A percentile compares a stretch with the other conserved stretches of the same genome.
Conservation (phyloP, 257 asterid genomes). For the Voacanga thouarsii region DNA sequence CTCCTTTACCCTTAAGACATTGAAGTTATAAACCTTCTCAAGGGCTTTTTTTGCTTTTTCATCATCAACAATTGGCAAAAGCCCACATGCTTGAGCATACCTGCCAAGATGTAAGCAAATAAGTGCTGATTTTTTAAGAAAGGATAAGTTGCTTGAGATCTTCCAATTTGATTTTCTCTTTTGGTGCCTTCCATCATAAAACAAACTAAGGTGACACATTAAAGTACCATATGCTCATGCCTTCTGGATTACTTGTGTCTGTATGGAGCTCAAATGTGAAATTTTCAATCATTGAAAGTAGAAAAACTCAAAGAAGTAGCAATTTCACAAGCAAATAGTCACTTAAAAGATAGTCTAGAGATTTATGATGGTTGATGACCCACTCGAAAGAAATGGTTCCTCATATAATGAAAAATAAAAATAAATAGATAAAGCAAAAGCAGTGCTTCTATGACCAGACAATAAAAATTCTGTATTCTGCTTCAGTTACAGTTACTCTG, state of each 20-base stretch:
- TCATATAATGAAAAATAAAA: not conserved
- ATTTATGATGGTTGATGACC: not conserved
- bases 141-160: not conserved
- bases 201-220: not conserved
- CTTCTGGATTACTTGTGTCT: not conserved
- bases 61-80: slow-evolving; percentile 72
- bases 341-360: not conserved
- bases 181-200: not conserved
- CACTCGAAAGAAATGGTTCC: not conserved
- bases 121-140: not conserved
- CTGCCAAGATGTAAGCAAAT: slow-evolving; percentile 32
- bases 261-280: not conserved
- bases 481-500: not conserved
- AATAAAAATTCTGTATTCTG: not conserved
- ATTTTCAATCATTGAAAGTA: not conserved
- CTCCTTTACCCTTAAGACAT: slow-evolving; percentile 71
- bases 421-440: not conserved
- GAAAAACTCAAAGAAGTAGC: not conserved
- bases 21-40: slow-evolving; percentile 67
- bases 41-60: slow-evolving; percentile 73
- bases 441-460: not conserved
- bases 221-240: not conserved
- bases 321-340: not conserved
- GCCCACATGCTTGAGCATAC: slow-evolving; percentile 96
- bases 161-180: not conserved